phyloP scores from a whole-genome alignment of 805 yeast genomes.

The Wickerhamiella parazyma region DNA sequence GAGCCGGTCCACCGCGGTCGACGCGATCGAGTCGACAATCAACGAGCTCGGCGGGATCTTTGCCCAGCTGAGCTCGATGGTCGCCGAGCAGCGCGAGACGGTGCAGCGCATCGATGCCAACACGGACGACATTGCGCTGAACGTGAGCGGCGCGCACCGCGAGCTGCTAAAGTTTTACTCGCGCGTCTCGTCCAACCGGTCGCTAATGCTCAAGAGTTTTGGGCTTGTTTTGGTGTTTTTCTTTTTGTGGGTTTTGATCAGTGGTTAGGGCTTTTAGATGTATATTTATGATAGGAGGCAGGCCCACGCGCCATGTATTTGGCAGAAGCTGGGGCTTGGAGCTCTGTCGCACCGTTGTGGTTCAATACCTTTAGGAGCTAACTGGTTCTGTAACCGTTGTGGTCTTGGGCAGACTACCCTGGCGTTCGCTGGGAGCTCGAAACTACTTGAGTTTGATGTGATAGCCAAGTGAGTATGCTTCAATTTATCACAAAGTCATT shows the following conservation, averaged over 20 bases:
- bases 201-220: conserved; percentile 82
- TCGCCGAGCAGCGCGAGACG: conserved; percentile 91
- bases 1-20: conserved; percentile 81
- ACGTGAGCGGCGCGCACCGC: conserved; percentile 86
- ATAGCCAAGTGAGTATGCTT: too few relatives aligned
- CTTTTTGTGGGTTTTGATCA: conserved; percentile 25
- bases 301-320: too few relatives aligned
- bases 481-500: too few relatives aligned
- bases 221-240: conserved; percentile 57
- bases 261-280: neutral
- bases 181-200: conserved; percentile 74
- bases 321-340: too few relatives aligned
- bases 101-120: conserved; percentile 91
- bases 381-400: too few relatives aligned
- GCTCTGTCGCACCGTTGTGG: too few relatives aligned
- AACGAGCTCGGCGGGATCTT: conserved; percentile 92
- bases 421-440: too few relatives aligned
- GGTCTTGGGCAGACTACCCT: too few relatives aligned
- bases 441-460: too few relatives aligned
- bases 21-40: conserved; percentile 91
- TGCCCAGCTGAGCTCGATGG: conserved; percentile 94
- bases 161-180: conserved; percentile 84
- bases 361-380: too few relatives aligned
- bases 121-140: conserved; percentile 83
- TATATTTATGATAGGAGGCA: too few relatives aligned